Percentiles rank a stretch among this genome's conserved stretches.
These are phyloP conservation scores for Radiomyces spectabilis DNA, from an alignment of 192 early-diverging fungal species.

Conservation along the genomic window DNA sequence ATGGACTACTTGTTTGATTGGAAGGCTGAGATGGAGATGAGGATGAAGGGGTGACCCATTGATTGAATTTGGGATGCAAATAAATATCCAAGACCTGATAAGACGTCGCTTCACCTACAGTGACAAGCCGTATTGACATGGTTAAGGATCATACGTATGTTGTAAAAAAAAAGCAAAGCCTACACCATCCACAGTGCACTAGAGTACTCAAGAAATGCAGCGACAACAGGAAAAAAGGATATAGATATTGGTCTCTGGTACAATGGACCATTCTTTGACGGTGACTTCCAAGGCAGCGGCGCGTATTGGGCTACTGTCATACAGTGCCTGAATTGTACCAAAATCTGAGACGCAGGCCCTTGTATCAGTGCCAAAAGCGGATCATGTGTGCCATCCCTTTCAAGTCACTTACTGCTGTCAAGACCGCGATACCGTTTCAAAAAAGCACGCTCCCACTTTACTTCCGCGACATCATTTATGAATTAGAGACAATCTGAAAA, in stretches of 20 bases:
- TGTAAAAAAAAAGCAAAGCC: neutral
- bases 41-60: too few relatives aligned
- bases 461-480: too few relatives aligned
- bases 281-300: neutral
- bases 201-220: neutral
- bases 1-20: neutral
- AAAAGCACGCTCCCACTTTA: conserved; percentile 11
- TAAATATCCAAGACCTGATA: conserved; percentile 2
- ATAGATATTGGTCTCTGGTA: conserved; percentile 6
- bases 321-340: conserved; percentile 4
- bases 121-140: conserved; percentile 2
- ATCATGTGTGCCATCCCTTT: neutral
- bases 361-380: neutral
- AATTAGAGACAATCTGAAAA: too few relatives aligned
- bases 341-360: neutral
- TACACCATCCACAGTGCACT: too few relatives aligned
- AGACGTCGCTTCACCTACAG: neutral
- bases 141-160: conserved; percentile 1
- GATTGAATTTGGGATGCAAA: conserved; percentile 10
- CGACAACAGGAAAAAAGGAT: conserved; percentile 7
- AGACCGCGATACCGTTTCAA: conserved; percentile 2
- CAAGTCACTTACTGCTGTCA: neutral
- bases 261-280: neutral
- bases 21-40: too few relatives aligned
- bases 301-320: neutral